A percentile compares a stretch with the other conserved stretches of the same genome.
Evolutionary conservation across 2,329 filamentous ascomycete genomes (phyloP).

Genomic region (Talaromyces sp.): DNA sequence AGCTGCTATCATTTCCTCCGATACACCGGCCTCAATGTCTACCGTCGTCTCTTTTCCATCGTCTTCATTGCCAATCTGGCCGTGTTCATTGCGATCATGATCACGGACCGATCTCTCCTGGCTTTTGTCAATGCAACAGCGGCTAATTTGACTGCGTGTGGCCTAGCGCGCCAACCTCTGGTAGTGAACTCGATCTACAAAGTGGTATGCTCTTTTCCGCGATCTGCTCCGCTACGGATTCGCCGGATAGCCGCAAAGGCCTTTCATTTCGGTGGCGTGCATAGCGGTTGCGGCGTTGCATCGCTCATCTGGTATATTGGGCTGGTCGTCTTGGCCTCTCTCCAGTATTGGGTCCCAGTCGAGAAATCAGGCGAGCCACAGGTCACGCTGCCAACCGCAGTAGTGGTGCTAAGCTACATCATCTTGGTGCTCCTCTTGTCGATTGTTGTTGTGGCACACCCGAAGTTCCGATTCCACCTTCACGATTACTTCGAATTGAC

Average conservation of each 20-base stretch:
- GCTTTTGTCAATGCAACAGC: conserved; percentile 39
- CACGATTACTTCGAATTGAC: conserved; percentile 67
- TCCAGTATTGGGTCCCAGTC: conserved; percentile 24
- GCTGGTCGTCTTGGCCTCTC: conserved; percentile 31
- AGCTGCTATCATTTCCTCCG: conserved; percentile 19
- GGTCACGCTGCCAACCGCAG: conserved; percentile 27
- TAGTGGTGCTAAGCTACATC: conserved; percentile 52
- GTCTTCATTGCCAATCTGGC: conserved; percentile 36
- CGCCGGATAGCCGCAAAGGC: conserved; percentile 46
- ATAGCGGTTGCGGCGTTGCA: conserved; percentile 48
- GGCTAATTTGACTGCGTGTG: conserved; percentile 43
- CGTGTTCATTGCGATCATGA: conserved; percentile 32
- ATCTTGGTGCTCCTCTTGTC: conserved; percentile 53
- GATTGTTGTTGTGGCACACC: conserved; percentile 61
- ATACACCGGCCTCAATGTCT: conserved; percentile 35
- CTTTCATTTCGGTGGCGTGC: conserved; percentile 52
- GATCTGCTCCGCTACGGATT: conserved; percentile 40
- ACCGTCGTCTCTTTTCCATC: conserved; percentile 39
- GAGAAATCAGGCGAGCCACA: conserved; percentile 4
- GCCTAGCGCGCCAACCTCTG: conserved; percentile 49
- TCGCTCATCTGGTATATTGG: conserved; percentile 44
- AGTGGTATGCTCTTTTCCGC: conserved; percentile 41
- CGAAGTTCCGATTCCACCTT: conserved; percentile 54
- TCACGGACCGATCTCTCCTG: conserved; percentile 26
- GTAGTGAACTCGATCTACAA: conserved; percentile 50